A percentile compares a stretch with the other conserved stretches of the same genome.
Evolutionary conservation across 106 monocot species (phyloP).

Genomic region (Cymbidium sinense): DNA sequence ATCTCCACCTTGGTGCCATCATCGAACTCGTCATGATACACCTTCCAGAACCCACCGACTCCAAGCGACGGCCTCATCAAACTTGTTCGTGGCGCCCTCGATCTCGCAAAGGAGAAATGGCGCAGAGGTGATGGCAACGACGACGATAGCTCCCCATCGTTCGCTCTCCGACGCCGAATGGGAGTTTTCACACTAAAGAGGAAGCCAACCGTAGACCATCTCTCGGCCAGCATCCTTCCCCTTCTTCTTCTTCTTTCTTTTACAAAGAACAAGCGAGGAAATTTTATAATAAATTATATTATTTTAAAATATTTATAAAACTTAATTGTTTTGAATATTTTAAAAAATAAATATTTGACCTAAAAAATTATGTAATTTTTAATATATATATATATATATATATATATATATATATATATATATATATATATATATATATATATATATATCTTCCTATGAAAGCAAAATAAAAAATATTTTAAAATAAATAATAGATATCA

Average conservation of each 20-base stretch:
- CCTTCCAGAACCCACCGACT: slow-evolving; percentile 80
- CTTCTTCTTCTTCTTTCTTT: slow-evolving; percentile 20
- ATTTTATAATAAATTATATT: no score
- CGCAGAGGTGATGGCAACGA: slow-evolving; percentile 73
- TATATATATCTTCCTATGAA: no score
- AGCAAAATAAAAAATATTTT: no score
- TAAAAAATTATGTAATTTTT: no score
- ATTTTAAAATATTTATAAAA: no score
- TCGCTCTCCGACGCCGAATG: slow-evolving; percentile 54
- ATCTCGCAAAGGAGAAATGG: slow-evolving; percentile 81
- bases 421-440: no score
- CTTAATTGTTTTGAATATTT: no score
- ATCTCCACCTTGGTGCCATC: slow-evolving; percentile 64
- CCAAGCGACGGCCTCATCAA: slow-evolving; percentile 73
- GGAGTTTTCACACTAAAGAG: slow-evolving; percentile 61
- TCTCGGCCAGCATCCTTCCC: slow-evolving; percentile 25
- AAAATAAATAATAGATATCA: no score
- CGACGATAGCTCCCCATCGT: slow-evolving; percentile 58
- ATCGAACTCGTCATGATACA: slow-evolving; percentile 50
- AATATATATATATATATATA: no score
- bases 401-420: no score
- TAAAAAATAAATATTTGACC: no score
- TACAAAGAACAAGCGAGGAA: slow-evolving; percentile 17
- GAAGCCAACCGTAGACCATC: no score
- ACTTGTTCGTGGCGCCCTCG: slow-evolving; percentile 58